Percentiles rank a stretch among this genome's conserved stretches.
Evolutionary conservation across 352 stramenopile genomes (phyloP).

Genomic region (Globisporangium cederbergense): DNA sequence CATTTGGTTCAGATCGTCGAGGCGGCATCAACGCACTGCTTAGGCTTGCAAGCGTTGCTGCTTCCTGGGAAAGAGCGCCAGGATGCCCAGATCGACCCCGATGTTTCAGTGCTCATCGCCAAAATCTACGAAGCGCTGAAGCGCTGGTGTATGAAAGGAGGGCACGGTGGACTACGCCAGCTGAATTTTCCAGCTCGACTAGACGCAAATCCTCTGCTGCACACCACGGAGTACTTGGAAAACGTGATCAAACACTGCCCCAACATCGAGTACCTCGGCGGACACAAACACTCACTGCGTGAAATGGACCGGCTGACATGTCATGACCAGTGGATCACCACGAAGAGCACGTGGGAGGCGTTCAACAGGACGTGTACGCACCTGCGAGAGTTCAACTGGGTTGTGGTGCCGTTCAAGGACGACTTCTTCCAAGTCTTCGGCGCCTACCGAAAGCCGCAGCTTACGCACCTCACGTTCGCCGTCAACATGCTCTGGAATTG

Average conservation of each 20-base stretch:
- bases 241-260: conserved; percentile 35
- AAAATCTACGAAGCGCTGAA: conserved; percentile 27
- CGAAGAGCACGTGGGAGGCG: conserved; percentile 27
- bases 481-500: conserved; percentile 44
- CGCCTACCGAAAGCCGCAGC: conserved; percentile 30
- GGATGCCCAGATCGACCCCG: conserved; percentile 16
- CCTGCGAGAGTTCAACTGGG: conserved; percentile 63
- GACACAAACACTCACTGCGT: conserved; percentile 44
- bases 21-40: conserved; percentile 26
- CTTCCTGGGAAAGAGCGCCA: conserved; percentile 30
- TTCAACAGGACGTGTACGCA: conserved; percentile 41
- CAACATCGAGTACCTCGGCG: conserved; percentile 55
- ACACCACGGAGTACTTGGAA: conserved; percentile 23
- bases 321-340: conserved; percentile 33
- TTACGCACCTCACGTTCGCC: conserved; percentile 29
- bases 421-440: conserved; percentile 44
- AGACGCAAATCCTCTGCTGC: conserved; percentile 16
- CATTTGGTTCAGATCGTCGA: conserved; percentile 35
- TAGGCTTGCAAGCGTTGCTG: conserved; percentile 32
- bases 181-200: conserved; percentile 20
- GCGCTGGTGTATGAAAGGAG: conserved; percentile 29
- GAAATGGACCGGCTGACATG: conserved; percentile 42
- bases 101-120: conserved; percentile 23
- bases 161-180: conserved; percentile 32
- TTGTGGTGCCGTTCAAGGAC: conserved; percentile 53